Base-by-base conservation (phyloP, 2,329 filamentous ascomycete genomes). In the Monosporascus sp. region DNA sequence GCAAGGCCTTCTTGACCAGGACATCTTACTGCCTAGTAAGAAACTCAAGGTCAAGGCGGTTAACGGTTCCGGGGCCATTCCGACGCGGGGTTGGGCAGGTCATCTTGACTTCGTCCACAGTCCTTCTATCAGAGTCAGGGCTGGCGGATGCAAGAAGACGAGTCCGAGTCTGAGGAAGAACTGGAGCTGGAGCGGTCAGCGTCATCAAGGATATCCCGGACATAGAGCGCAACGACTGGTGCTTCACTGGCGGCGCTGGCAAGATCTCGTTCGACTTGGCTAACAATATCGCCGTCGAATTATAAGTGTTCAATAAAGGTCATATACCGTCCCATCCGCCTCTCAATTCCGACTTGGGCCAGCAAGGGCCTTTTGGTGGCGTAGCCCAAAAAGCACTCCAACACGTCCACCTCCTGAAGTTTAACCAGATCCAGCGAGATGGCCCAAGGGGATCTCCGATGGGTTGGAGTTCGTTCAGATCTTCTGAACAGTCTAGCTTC, bases 271-370 rank as follows among this genome's bases (percentile, higher is more conserved):
- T 71, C 0, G 86, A 89, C 54, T 74, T 96, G 20, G 88, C 91
- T 0, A 75, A 83, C 25, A 82, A 94, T 71, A 83, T 94, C 44
- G 81, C 86, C 9, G 74, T 81, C 15, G 87, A 94, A 59, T 81
- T 95, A 56, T 79, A 79, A 1, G 67, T 91, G 27, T 72, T 77
- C 20, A 77, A 77, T 14, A 70, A 79, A 2, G 71, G 77, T 2
- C 71, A 79, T 5, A 74, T n/a, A n/a, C n/a, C 82, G 5, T n/a
- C n/a, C 91, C 94, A 0, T 96, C 91, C 0, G 87, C 89, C 0
- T 93, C 89, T 60, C 94, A 99, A 63, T 96, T 97, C 63, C 88
- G 94, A 7, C 83, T 97, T 62, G 92, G 90, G 94, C 94, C 1
- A 92, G 86, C 72, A 99, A 99, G 72, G 94, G 94, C 0, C 85